These are phyloP conservation scores for Kurtzmaniella cleridarum DNA, from an alignment of 805 yeast genomes.

Conservation along the genomic window DNA sequence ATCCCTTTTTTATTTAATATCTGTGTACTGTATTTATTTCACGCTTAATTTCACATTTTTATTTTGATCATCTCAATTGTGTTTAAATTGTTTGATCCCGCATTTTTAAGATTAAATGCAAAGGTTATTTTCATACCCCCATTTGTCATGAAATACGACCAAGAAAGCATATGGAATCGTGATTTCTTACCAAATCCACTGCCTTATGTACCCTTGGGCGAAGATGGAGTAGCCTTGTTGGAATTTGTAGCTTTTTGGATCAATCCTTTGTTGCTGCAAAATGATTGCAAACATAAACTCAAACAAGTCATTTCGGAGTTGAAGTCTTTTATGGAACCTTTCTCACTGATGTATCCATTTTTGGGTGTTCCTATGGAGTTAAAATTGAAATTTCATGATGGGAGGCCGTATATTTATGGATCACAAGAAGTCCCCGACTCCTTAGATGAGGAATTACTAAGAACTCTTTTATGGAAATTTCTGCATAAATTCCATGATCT, in stretches of 20 bases:
- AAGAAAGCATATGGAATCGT: no score
- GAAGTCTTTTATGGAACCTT: conserved; percentile 14
- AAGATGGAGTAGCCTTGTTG: conserved; percentile 1
- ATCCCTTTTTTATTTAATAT: neutral
- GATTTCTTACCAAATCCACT: no score
- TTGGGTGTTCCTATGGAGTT: neutral
- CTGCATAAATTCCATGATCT: conserved; percentile 26
- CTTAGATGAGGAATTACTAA: conserved; percentile 40
- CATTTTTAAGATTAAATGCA: no score
- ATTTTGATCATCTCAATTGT: no score
- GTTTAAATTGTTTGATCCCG: no score
- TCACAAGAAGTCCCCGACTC: conserved; percentile 40
- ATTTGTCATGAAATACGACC: no score
- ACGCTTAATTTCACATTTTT: neutral
- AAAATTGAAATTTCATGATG: conserved; percentile 5
- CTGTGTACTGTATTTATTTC: neutral
- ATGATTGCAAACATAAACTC: neutral
- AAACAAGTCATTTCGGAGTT: conserved; percentile 2
- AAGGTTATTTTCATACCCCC: no score
- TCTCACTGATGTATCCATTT: conserved; percentile 18
- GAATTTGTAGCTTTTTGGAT: conserved; percentile 2
- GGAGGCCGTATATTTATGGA: conserved; percentile 30
- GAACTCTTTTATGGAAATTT: conserved; percentile 35
- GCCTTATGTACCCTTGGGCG: neutral
- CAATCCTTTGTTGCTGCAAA: neutral